Evolutionary conservation across 2,329 filamentous ascomycete genomes (phyloP), one percentile per base, ranked within the genome.

Genomic region (Calonectria henricotiae): DNA sequence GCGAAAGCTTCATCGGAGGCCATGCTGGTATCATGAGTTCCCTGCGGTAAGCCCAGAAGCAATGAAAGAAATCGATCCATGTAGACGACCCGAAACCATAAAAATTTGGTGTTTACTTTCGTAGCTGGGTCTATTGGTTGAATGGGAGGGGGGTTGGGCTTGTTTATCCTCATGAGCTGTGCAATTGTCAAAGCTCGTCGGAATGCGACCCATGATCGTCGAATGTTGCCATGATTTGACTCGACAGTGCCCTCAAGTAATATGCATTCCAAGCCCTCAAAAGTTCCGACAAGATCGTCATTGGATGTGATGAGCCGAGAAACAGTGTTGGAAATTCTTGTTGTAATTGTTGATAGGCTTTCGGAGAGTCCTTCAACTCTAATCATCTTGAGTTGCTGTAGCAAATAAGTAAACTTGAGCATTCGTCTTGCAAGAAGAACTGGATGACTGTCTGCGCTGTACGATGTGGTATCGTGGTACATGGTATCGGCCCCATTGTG

Each of bases 111-210:
- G 20, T 58, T 30, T 8, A 9, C 12, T 58, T 39, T 39, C 17
- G 51, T 39, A 13, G 5, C 9, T 37, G 51, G 51, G 9, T 58
- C 51, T 8, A 58, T 35, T 3, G 35, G 30, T 25, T 58, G 30
- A 4, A 51, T 32, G 15, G 25, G 47, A 51, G 47, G 47, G 17
- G 32, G 30, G 6, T 37, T 5, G n/a, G 30, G 32, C 20, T 20
- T 58, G n/a, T 58, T 58, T 25, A 58, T 58, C n/a, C 51, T 39
- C 51, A 58, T 58, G 9, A 58, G 51, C n/a, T 58, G 51, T 4
- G 51, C 32, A 39, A 58, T n/a, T 7, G 30, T 23, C 11, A 58
- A 23, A 8, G 51, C 51, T 8, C 51, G n/a, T 25, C 51, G n/a
- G 35, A 23, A 23, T 35, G 51, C n/a, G n/a, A 20, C 20, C 51